These are phyloP conservation scores for Myrmaecium sp. DNA, from an alignment of 2,329 filamentous ascomycete genomes.

Conservation along the genomic window DNA sequence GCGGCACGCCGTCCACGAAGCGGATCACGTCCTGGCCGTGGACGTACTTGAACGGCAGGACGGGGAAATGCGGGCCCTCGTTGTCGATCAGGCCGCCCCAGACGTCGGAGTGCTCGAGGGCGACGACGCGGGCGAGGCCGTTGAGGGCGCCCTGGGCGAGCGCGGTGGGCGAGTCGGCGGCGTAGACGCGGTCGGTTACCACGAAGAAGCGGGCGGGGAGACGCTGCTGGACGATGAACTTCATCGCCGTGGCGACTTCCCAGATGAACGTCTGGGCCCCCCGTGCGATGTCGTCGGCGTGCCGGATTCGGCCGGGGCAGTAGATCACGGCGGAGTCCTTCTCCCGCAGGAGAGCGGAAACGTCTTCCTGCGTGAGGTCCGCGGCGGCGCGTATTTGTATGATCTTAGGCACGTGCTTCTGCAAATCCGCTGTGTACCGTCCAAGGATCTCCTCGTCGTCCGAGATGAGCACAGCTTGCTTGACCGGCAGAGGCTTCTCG, in stretches of 20 bases:
- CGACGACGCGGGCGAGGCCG: conserved; percentile 22
- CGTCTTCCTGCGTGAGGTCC: neutral
- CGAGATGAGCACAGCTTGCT: conserved; percentile 12
- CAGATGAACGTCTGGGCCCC: conserved; percentile 9
- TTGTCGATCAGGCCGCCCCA: conserved; percentile 24
- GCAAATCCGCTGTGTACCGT: conserved; percentile 9
- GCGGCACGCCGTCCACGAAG: conserved; percentile 22
- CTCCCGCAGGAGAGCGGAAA: conserved; percentile 4
- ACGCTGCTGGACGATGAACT: conserved; percentile 5
- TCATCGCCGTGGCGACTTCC: conserved; percentile 9
- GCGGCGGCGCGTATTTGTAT: neutral
- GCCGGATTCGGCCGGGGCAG: conserved; percentile 6
- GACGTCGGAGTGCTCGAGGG: conserved; percentile 21
- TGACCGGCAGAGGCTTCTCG: conserved; percentile 13
- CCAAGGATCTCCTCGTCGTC: conserved; percentile 8
- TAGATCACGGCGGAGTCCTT: conserved; percentile 8
- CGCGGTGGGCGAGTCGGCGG: conserved; percentile 11
- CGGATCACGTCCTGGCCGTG: conserved; percentile 20
- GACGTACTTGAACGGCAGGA: conserved; percentile 22
- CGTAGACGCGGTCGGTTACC: conserved; percentile 12
- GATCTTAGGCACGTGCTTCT: conserved; percentile 3
- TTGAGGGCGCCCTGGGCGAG: conserved; percentile 20
- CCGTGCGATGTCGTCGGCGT: conserved; percentile 4
- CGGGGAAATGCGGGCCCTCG: conserved; percentile 15
- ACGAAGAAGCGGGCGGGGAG: conserved; percentile 12